Evolutionary conservation across 108 stramenopile genomes (phyloP).

Genomic region (Fistulifera pelliculosa): DNA sequence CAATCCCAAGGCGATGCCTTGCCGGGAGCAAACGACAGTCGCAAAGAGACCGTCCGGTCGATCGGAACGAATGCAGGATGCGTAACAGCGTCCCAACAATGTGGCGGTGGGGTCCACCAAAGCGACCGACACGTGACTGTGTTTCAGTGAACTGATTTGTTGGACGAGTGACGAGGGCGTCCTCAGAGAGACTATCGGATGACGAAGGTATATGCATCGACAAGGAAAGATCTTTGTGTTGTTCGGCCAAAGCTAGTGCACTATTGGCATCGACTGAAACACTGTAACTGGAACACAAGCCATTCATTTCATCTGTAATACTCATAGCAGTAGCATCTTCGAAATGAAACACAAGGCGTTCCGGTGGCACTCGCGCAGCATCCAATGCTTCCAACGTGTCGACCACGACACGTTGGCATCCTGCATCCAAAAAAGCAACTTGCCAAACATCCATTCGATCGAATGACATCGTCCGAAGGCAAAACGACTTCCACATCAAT

Average conservation of each 20-base stretch:
- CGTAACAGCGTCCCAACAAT: conserved; percentile 48
- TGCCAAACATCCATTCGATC: conserved; percentile 61
- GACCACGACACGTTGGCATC: conserved; percentile 49
- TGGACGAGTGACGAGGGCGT: not conserved
- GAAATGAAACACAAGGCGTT: conserved; percentile 60
- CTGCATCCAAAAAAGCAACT: conserved; percentile 76
- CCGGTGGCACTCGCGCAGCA: conserved; percentile 50
- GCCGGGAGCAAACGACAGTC: conserved; percentile 90
- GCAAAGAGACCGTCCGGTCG: conserved; percentile 84
- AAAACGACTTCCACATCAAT: conserved; percentile 65
- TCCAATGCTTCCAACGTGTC: conserved; percentile 52
- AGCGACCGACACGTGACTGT: conserved; percentile 18
- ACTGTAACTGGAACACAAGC: no score
- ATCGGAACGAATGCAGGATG: conserved; percentile 77
- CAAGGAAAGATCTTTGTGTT: not conserved
- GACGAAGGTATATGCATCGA: no score
- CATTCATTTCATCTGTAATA: not conserved
- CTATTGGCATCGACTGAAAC: no score
- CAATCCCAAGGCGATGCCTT: conserved; percentile 77
- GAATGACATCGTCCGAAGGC: conserved; percentile 23
- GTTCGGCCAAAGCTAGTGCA: no score
- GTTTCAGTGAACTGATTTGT: not conserved
- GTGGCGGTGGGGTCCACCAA: conserved; percentile 62
- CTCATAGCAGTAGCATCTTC: not conserved
- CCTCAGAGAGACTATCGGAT: no score